phyloP scores from a whole-genome alignment of 73 alveolate genomes.

The Tetrahymena thermophila region DNA sequence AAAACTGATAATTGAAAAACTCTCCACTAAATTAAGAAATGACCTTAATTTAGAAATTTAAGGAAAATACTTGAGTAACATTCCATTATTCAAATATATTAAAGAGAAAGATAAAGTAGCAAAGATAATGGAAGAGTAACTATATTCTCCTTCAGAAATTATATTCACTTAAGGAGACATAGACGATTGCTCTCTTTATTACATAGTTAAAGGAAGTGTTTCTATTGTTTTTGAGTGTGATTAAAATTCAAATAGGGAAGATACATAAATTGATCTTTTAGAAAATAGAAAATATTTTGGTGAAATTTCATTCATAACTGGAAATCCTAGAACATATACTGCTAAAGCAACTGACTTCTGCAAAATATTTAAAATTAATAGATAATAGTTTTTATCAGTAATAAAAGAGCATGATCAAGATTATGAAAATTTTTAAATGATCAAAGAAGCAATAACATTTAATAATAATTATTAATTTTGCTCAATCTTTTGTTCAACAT shows the following conservation, averaged over 20 bases:
- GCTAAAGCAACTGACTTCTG: neutral
- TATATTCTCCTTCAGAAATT: neutral
- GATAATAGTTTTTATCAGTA: neutral
- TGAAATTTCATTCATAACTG: neutral
- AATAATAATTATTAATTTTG: neutral
- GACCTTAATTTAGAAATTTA: neutral
- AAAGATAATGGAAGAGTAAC: neutral
- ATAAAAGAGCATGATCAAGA: neutral
- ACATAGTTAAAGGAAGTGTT: neutral
- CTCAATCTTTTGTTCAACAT: neutral
- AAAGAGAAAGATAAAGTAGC: neutral
- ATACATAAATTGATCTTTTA: neutral
- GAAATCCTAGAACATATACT: neutral
- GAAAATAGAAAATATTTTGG: neutral
- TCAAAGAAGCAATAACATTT: neutral
- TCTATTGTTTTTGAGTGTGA: neutral
- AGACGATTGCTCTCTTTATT: neutral
- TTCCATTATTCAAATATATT: neutral
- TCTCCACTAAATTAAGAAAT: neutral
- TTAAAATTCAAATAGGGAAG: neutral
- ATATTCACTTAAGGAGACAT: neutral
- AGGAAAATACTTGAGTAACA: neutral
- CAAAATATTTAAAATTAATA: neutral
- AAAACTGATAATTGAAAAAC: neutral
- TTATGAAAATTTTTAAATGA: neutral